Percentiles rank a stretch among this genome's conserved stretches.
Evolutionary conservation across 2,329 filamentous ascomycete species (phyloP).

Genomic region (Byssothecium circinans): DNA sequence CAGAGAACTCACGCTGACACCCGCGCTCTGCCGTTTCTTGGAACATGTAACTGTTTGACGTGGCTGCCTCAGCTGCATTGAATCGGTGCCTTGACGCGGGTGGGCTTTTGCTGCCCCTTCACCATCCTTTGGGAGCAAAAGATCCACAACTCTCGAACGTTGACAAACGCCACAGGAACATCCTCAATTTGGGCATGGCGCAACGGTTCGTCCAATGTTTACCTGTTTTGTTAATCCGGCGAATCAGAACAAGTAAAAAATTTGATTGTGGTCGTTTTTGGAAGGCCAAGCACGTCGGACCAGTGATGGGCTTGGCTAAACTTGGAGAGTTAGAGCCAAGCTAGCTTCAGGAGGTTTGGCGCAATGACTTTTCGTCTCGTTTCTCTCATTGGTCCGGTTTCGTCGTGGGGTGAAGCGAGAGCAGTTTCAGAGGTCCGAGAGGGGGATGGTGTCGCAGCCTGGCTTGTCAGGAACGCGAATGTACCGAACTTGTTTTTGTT

Average conservation of each 20-base stretch:
- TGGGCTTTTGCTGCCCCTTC: constrained; percentile 7
- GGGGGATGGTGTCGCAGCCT: constrained; percentile 8
- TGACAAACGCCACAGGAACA: constrained; percentile 8
- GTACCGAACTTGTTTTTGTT: background rate
- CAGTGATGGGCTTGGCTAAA: constrained; percentile 22
- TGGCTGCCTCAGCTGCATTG: background rate
- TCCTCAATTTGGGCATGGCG: background rate
- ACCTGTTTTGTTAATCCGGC: constrained; percentile 2
- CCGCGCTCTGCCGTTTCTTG: background rate
- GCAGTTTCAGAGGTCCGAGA: constrained; percentile 19
- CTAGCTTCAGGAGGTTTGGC: constrained; percentile 15
- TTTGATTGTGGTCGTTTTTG: background rate
- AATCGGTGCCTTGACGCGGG: constrained; percentile 14
- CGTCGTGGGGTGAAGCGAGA: constrained; percentile 12
- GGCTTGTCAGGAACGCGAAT: constrained; percentile 8
- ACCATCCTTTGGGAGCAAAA: constrained; percentile 3
- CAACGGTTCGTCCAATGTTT: constrained; percentile 9
- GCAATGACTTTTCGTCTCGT: constrained; percentile 9
- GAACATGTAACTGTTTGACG: constrained; percentile 4
- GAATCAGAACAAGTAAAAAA: constrained; percentile 10
- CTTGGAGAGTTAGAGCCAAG: constrained; percentile 22
- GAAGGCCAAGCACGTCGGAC: constrained; percentile 4
- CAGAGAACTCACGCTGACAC: too few relatives aligned
- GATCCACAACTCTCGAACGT: constrained; percentile 19
- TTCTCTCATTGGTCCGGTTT: constrained; percentile 1